phyloP scores from a whole-genome alignment of 2,329 filamentous ascomycete genomes.

The Chaetomiaceae sp. region DNA sequence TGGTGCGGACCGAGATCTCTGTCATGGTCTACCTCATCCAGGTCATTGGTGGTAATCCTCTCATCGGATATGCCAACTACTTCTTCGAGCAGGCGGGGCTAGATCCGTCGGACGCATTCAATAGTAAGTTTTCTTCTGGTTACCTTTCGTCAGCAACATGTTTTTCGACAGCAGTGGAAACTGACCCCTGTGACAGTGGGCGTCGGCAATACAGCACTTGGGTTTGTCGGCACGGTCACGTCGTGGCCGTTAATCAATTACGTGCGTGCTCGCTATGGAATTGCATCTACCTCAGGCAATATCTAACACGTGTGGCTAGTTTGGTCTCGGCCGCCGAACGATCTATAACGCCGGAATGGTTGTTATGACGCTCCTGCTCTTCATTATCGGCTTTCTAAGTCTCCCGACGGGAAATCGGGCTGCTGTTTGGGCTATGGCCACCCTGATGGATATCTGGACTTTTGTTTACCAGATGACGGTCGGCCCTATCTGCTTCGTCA shows the following conservation, averaged over 20 bases:
- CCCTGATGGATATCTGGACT: conserved; percentile 46
- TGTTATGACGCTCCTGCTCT: conserved; percentile 39
- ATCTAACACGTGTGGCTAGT: not conserved
- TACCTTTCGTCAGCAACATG: no score
- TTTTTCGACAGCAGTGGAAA: not conserved
- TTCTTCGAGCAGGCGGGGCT: conserved; percentile 54
- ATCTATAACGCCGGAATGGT: conserved; percentile 41
- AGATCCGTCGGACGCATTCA: conserved; percentile 40
- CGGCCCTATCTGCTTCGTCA: conserved; percentile 45
- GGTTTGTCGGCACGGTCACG: conserved; percentile 47
- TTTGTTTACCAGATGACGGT: conserved; percentile 47
- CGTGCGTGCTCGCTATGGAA: not conserved
- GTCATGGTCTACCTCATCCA: conserved; percentile 54
- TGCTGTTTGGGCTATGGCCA: conserved; percentile 42
- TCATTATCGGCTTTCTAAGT: conserved; percentile 32
- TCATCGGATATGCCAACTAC: conserved; percentile 59
- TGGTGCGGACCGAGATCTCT: conserved; percentile 47
- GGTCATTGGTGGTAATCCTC: conserved; percentile 57
- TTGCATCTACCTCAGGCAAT: not conserved
- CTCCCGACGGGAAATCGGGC: conserved; percentile 24
- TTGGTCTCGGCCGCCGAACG: conserved; percentile 42
- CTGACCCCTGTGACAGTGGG: not conserved
- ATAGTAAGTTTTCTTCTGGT: not conserved
- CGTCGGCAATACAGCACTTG: conserved; percentile 31
- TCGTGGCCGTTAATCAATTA: conserved; percentile 46